Base-by-base conservation (phyloP, 1,139 yeast species). In the Williopsis jadinii region DNA sequence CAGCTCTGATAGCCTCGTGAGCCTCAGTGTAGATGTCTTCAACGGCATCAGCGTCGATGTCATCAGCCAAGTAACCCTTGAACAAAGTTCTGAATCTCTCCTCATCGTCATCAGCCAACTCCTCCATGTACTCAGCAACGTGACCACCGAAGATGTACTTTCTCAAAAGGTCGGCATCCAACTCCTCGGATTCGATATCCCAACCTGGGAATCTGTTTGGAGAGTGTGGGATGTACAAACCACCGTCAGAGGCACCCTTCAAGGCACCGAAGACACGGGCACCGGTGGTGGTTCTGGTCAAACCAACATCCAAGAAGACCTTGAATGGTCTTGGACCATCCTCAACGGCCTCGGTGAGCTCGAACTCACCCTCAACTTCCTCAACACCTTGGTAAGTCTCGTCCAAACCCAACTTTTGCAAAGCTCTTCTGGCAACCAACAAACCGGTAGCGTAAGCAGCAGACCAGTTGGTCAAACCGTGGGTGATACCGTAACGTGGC, bases 241-340 rank as follows among this genome's bases (percentile, higher is more conserved):
- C 99, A 85, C 98, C 99, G 71, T 92, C 99, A 54, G 97, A 90
- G 68, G 98, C 98, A 85, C 99, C 99, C 84, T 92, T 92, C 70
- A 94, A 80, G 68, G 90, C 97, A 85, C 97, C 99, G 66, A 92
- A 92, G 70, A 92, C 80, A 76, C 95, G 87, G 69, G 97, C 97
- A 87, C 99, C 99, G 65, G 97, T 90, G 77, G 99, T 92, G 76
- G 99, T 88, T 84, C 99, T 92, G 76, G 90, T 95, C 72, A 94
- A 80, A 87, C 99, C 99, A 67, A 92, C 90, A 71, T 92, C 99
- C 69, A 92, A 83, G 87, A 81, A 90, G 61, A 90, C 97, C 84
- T 92, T 92, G 95, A 92, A 94, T 69, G 99, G 99, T 75, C 98
- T 86, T 77, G 98, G 98, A 61, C 81, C 97, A 59, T 88, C 98